phyloP scores from a whole-genome alignment of 345 rosid species.

The Syzygium aromaticum region DNA sequence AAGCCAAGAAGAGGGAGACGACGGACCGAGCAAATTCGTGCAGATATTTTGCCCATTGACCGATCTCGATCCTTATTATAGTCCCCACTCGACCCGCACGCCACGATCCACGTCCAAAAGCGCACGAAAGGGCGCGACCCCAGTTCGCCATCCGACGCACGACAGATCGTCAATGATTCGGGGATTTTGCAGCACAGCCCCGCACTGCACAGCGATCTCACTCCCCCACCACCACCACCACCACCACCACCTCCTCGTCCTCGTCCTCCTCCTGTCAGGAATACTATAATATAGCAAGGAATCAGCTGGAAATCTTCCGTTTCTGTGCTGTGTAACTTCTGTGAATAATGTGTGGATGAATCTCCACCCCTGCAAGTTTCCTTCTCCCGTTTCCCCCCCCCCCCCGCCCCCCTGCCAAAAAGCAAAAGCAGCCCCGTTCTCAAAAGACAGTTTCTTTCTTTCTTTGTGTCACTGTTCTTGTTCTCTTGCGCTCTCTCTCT shows the following conservation, averaged over 20 bases:
- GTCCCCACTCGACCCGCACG: neutral
- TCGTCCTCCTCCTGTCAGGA: neutral
- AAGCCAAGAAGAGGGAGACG: neutral
- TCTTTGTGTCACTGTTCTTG: neutral
- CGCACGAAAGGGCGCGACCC: neutral
- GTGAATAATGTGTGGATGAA: neutral
- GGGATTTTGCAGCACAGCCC: neutral
- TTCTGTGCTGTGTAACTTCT: neutral
- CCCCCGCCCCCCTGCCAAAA: neutral
- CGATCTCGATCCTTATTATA: neutral
- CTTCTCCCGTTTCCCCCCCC: neutral
- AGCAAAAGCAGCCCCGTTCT: neutral
- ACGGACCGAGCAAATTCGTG: neutral
- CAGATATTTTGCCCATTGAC: neutral
- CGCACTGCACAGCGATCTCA: neutral
- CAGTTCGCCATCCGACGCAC: neutral
- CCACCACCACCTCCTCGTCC: no score
- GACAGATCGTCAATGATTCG: neutral
- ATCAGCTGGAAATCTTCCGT: neutral
- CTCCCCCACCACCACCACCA: no score
- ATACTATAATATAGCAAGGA: neutral
- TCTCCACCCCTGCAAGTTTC: neutral
- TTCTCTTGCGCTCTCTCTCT: neutral
- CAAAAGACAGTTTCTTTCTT: neutral
- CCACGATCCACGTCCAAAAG: neutral